Percentiles rank a stretch among this genome's conserved stretches.
Conservation (phyloP, 495 filamentous ascomycete genomes). For the Aspergillus incahuasiensis region DNA sequence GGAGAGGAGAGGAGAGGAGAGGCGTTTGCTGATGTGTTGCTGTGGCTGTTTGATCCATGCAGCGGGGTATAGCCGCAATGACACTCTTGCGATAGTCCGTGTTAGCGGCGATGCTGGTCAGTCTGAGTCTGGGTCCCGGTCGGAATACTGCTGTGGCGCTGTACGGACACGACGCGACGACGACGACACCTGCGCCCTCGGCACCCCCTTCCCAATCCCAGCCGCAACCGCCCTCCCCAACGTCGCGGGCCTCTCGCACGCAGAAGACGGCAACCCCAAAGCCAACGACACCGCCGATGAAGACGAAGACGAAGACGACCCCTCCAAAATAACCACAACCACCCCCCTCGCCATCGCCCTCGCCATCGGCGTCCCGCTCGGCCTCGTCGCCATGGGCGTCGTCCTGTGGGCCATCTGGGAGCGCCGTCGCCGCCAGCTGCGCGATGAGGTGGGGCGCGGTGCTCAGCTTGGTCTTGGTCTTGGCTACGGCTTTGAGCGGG, state of each 20-base stretch:
- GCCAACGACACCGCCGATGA: background rate
- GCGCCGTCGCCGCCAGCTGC: constrained; percentile 5
- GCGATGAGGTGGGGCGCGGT: background rate
- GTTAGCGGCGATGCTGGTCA: background rate
- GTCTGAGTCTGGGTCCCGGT: background rate
- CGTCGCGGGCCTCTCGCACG: background rate
- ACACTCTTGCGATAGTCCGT: background rate
- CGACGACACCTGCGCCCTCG: background rate
- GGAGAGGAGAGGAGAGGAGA: no score
- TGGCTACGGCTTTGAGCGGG: no score
- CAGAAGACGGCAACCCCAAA: background rate
- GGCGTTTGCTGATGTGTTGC: no score
- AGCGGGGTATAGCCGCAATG: background rate
- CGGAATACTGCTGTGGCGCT: constrained; percentile 5
- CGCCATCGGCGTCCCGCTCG: constrained; percentile 4
- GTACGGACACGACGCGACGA: background rate
- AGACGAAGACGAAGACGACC: background rate
- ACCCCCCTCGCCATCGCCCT: background rate
- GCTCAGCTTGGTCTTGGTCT: no score
- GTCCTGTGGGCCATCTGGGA: constrained; percentile 11
- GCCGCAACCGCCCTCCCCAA: background rate
- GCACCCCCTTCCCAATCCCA: background rate
- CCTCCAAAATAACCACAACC: background rate
- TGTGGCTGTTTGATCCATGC: no score
- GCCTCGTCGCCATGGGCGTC: background rate